phyloP scores from a whole-genome alignment of 805 yeast genomes.

The Yarrowia keelungensis region DNA sequence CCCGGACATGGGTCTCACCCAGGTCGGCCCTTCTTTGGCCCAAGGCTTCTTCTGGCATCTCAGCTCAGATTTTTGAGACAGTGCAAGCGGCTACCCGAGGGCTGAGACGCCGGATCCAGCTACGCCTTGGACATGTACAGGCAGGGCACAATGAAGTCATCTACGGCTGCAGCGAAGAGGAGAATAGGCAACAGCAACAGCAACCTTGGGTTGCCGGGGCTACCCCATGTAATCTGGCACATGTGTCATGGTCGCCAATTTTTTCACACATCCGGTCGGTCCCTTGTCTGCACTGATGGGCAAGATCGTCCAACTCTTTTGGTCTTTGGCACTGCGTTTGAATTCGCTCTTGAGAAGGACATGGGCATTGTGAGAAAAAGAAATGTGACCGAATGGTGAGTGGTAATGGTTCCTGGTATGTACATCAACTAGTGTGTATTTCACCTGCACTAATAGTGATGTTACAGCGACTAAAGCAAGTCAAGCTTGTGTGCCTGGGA shows the following conservation, averaged over 20 bases:
- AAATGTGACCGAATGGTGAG: not conserved
- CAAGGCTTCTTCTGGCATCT: not conserved
- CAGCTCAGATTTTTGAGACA: slow-evolving; percentile 1
- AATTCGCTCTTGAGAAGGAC: not conserved
- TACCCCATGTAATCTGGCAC: not conserved
- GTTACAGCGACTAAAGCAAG: not conserved
- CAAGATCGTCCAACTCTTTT: slow-evolving; percentile 13
- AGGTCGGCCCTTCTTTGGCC: slow-evolving; percentile 3
- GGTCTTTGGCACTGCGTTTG: slow-evolving; percentile 5
- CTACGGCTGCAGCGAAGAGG: slow-evolving; percentile 12
- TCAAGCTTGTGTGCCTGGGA: too few relatives aligned
- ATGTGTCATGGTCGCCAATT: slow-evolving; percentile 2
- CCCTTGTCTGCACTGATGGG: slow-evolving; percentile 16
- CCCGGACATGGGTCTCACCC: not conserved
- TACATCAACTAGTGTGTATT: too few relatives aligned
- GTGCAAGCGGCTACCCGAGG: slow-evolving; percentile 2
- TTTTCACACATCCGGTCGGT: not conserved
- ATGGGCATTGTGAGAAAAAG: slow-evolving; percentile 18
- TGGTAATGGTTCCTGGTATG: not conserved
- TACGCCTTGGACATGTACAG: not conserved
- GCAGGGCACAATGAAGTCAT: not conserved
- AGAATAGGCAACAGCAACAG: not conserved
- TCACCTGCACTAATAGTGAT: too few relatives aligned
- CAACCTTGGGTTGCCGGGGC: not conserved
- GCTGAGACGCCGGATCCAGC: not conserved